These are phyloP conservation scores for Fusarium verticillioides DNA, from an alignment of 2,329 filamentous ascomycete species.

Conservation along the genomic window DNA sequence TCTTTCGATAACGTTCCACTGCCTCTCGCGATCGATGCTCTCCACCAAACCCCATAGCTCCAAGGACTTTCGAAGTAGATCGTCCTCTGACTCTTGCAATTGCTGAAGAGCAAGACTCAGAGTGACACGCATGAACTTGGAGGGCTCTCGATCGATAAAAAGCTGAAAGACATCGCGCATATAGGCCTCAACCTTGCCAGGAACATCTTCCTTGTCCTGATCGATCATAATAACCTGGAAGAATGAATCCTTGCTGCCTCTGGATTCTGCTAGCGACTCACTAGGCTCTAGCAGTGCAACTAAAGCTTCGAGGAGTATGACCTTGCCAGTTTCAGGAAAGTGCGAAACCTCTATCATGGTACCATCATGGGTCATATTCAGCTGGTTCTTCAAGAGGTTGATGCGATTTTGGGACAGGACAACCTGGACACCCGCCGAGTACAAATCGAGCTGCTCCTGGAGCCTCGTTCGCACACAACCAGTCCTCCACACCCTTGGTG, in stretches of 20 bases:
- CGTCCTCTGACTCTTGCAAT: conserved; percentile 60
- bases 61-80: conserved; percentile 66
- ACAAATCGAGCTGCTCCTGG: conserved; percentile 70
- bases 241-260: conserved; percentile 49
- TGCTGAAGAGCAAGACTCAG: conserved; percentile 64
- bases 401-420: conserved; percentile 70
- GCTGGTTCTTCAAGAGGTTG: conserved; percentile 63
- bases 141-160: conserved; percentile 69
- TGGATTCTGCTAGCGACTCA: conserved; percentile 50
- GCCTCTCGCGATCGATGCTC: conserved; percentile 71
- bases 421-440: conserved; percentile 71
- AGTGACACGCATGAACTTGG: conserved; percentile 68
- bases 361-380: conserved; percentile 61
- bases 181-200: conserved; percentile 68
- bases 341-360: conserved; percentile 68
- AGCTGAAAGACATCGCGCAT: conserved; percentile 68
- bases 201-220: conserved; percentile 69
- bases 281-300: conserved; percentile 50
- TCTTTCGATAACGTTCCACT: conserved; percentile 67
- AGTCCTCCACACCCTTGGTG: conserved; percentile 72
- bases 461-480: conserved; percentile 72
- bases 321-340: conserved; percentile 63
- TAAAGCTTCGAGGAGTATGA: conserved; percentile 53
- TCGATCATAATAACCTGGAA: conserved; percentile 66
- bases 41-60: conserved; percentile 74